Percentiles rank a stretch among this genome's conserved stretches.
These are phyloP conservation scores for Alloascoidea africana DNA, from an alignment of 805 yeast species.

Conservation along the genomic window DNA sequence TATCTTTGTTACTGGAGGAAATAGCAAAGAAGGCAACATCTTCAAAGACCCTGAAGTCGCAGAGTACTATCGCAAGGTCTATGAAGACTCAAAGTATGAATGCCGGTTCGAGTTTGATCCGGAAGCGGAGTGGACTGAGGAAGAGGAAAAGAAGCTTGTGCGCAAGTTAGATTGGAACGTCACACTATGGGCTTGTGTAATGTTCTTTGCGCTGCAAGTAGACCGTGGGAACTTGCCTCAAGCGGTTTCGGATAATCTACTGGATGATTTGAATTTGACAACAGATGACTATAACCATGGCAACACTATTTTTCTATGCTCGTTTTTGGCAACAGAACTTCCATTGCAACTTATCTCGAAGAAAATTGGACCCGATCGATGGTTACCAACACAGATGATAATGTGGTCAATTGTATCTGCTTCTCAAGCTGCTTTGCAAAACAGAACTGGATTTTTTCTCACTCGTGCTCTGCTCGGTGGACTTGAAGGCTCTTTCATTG, in stretches of 20 bases:
- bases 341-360: slow-evolving; percentile 58
- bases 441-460: slow-evolving; percentile 26
- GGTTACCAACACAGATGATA: slow-evolving; percentile 43
- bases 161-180: slow-evolving; percentile 39
- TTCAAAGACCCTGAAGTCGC: slow-evolving; percentile 29
- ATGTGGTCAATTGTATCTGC: slow-evolving; percentile 42
- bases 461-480: slow-evolving; percentile 39
- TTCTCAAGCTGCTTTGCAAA: slow-evolving; percentile 27
- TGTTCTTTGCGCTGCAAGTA: slow-evolving; percentile 41
- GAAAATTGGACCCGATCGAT: slow-evolving; percentile 42
- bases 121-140: slow-evolving; percentile 28
- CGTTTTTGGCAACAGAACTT: slow-evolving; percentile 41
- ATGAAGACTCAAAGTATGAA: slow-evolving; percentile 34
- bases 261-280: slow-evolving; percentile 32
- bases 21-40: slow-evolving; percentile 15
- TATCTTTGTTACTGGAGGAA: slow-evolving; percentile 9
- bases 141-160: slow-evolving; percentile 29
- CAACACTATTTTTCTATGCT: slow-evolving; percentile 33
- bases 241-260: slow-evolving; percentile 39
- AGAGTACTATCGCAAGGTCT: slow-evolving; percentile 24
- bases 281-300: slow-evolving; percentile 44
- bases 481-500: slow-evolving; percentile 49
- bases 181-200: slow-evolving; percentile 34
- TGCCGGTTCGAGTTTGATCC: slow-evolving; percentile 39
- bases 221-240: slow-evolving; percentile 40